These are phyloP conservation scores for Saitozyma podzolica DNA, from an alignment of 768 basidiomycete species.

Conservation along the genomic window DNA sequence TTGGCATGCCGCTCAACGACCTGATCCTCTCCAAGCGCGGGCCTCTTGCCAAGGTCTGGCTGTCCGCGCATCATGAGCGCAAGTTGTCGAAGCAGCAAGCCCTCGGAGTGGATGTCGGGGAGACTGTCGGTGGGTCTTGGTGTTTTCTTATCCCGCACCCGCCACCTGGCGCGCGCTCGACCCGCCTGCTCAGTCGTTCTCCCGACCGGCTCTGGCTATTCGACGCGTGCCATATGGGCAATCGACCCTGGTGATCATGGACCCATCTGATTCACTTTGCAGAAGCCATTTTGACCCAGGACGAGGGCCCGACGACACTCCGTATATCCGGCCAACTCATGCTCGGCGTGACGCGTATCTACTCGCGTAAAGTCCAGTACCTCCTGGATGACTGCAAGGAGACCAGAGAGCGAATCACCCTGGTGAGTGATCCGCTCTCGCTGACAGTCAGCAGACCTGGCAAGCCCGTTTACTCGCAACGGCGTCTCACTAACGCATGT, in stretches of 20 bases:
- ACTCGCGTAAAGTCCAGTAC: slow-evolving; percentile 96
- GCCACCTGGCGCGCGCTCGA: too few relatives aligned
- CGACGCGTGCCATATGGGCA: slow-evolving; percentile 1
- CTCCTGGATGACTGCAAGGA: slow-evolving; percentile 97
- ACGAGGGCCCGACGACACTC: slow-evolving; percentile 82
- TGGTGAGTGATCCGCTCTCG: slow-evolving; percentile 59
- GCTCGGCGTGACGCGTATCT: slow-evolving; percentile 94
- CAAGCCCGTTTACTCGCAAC: not conserved
- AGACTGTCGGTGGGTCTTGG: slow-evolving; percentile 73
- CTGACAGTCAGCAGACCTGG: slow-evolving; percentile 5
- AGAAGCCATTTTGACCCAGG: slow-evolving; percentile 91
- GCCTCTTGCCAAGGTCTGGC: slow-evolving; percentile 95
- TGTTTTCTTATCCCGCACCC: not conserved
- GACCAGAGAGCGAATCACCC: slow-evolving; percentile 89
- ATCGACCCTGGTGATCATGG: too few relatives aligned
- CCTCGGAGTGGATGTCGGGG: slow-evolving; percentile 88
- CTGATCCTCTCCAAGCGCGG: slow-evolving; percentile 90
- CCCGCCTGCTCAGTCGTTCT: too few relatives aligned
- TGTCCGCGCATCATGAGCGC: slow-evolving; percentile 97
- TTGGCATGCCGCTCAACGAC: slow-evolving; percentile 73
- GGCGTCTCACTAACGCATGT: not conserved
- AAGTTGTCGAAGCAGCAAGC: slow-evolving; percentile 96
- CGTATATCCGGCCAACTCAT: slow-evolving; percentile 95
- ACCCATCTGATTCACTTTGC: slow-evolving; percentile 7
- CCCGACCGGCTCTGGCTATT: too few relatives aligned